Evolutionary conservation across 257 asterid species (phyloP), one percentile per base, ranked within the genome.

Genomic region (Ballota nigra): DNA sequence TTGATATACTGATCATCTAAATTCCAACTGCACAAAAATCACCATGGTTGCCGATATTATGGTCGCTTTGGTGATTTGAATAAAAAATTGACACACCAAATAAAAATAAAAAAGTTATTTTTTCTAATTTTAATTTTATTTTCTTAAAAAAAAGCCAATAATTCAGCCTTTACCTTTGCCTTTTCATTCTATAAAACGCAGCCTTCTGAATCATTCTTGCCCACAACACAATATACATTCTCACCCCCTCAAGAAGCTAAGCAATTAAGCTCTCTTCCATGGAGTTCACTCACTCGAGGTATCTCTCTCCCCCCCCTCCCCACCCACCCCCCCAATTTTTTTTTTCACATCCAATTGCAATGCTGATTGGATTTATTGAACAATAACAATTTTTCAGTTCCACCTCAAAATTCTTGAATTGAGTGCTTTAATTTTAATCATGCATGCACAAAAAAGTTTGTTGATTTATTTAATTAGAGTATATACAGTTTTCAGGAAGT

Each of bases 1-100:
- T 59, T 71, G 70, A 45, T 71, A 77, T 56, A 47, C 77, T 15
- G 65, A 70, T 56, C 77, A 64, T 77, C 77, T 57, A 76, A 76
- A 5, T 18, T 7, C 12, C n/a, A 2, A 8, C 59, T 20, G 20
- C 53, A 56, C 72, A 18, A 57, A 56, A 52, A 52, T 69, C 47
- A 33, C 40, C 60, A 11, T 47, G 29, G 51, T 62, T 60, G 31
- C 31, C 3, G 10, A 33, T 47, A n/a, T 74, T 31, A 68, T n/a
- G 43, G 69, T 23, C 33, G 52, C 51, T 75, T 19, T 7, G 51
- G 55, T 56, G 26, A 36, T 36, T 4, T 33, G 38, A 29, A 3
- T 29, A 29, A 29, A 29, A 29, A 29, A 29, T n/a, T n/a, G n/a
- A n/a, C n/a, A n/a, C n/a, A n/a, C n/a, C n/a, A n/a, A n/a, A n/a